These are phyloP conservation scores for Monsonia emarginata DNA, from an alignment of 441 rosid genomes.

Conservation along the genomic window DNA sequence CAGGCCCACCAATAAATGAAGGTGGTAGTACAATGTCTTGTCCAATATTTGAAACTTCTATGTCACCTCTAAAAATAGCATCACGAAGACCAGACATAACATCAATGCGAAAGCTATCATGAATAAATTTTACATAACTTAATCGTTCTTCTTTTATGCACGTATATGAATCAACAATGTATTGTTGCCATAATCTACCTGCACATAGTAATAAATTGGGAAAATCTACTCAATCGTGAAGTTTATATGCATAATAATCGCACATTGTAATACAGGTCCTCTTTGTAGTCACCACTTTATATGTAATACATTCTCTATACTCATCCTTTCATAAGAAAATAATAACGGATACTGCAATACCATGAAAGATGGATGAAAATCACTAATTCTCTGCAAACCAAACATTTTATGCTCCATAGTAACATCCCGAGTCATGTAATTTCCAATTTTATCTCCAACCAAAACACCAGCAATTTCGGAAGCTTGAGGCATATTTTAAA, in stretches of 20 bases:
- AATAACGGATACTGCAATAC: too few relatives aligned
- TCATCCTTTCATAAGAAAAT: too few relatives aligned
- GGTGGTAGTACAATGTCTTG: neutral
- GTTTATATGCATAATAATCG: neutral
- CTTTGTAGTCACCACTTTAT: too few relatives aligned
- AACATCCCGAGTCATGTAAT: too few relatives aligned
- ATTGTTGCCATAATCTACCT: neutral
- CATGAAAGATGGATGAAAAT: too few relatives aligned
- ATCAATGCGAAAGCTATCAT: neutral
- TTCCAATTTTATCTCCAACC: too few relatives aligned
- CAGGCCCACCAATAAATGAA: neutral
- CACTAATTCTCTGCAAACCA: too few relatives aligned
- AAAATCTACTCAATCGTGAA: neutral
- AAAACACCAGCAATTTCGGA: too few relatives aligned
- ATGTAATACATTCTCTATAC: too few relatives aligned
- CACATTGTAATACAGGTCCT: neutral
- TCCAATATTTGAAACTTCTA: neutral
- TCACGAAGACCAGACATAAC: neutral
- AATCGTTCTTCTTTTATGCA: neutral
- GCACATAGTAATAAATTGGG: neutral
- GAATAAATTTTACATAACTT: neutral
- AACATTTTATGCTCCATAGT: too few relatives aligned
- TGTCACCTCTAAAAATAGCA: slow-evolving; percentile 9
- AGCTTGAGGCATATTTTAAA: too few relatives aligned
- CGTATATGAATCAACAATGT: neutral